These are phyloP conservation scores for Dictyostelium firmibasis DNA, from an alignment of 78 protist species.

Conservation along the genomic window DNA sequence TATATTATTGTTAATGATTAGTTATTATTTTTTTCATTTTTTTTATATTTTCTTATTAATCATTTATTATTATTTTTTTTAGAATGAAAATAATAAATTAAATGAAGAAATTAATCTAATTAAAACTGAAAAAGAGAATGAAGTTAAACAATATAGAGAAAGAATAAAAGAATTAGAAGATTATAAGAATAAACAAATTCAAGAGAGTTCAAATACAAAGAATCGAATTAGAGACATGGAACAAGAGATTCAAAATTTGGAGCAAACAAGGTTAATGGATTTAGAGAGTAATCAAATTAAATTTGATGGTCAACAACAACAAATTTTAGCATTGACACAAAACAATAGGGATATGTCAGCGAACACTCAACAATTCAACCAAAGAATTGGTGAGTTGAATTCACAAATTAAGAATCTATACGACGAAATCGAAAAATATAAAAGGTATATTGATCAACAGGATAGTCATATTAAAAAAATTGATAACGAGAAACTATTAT, in stretches of 20 bases:
- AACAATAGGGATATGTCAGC: not conserved
- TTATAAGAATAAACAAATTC: not conserved
- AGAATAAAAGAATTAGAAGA: not conserved
- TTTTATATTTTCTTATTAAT: too few species aligned
- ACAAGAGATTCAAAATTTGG: not conserved
- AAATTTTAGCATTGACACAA: not conserved
- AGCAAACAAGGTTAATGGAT: not conserved
- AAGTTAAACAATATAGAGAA: not conserved
- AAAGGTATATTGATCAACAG: not conserved
- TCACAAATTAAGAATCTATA: not conserved
- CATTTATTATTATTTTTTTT: too few species aligned
- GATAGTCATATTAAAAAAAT: not conserved
- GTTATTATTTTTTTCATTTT: too few species aligned
- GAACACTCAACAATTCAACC: not conserved
- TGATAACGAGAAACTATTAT: not conserved
- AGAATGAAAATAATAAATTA: not conserved
- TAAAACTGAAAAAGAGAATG: not conserved
- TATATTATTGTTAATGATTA: not conserved
- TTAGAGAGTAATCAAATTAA: not conserved
- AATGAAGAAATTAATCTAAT: not conserved
- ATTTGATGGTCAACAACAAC: constrained; percentile 12
- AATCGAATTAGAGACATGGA: not conserved
- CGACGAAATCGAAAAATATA: not conserved
- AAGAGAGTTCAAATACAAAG: not conserved
- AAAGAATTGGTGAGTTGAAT: not conserved